Conservation (phyloP, 2,329 filamentous ascomycete genomes). For the Drechslerella coelobrocha region DNA sequence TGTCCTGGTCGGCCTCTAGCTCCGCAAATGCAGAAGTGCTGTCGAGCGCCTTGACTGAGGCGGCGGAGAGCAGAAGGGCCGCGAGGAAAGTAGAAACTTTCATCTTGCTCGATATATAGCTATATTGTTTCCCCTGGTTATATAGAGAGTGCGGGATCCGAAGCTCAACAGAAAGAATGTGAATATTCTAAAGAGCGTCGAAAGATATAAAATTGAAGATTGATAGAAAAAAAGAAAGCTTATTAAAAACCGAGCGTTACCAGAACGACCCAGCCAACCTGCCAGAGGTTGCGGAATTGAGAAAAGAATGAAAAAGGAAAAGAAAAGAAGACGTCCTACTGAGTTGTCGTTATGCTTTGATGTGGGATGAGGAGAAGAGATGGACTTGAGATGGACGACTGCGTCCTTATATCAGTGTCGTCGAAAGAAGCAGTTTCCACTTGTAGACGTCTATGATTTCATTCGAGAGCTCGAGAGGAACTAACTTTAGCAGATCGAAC, state of each 20-base stretch:
- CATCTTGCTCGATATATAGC: constrained; percentile 1
- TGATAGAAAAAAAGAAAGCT: background rate
- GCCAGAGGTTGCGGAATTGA: background rate
- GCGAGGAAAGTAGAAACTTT: constrained; percentile 13
- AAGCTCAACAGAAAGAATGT: too few relatives aligned
- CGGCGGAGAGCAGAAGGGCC: constrained; percentile 9
- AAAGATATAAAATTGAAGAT: too few relatives aligned
- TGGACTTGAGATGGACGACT: background rate
- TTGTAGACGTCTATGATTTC: too few relatives aligned
- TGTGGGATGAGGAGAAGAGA: background rate
- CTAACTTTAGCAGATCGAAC: too few relatives aligned
- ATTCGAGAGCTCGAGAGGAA: too few relatives aligned
- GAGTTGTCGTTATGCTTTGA: background rate
- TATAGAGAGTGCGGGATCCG: too few relatives aligned
- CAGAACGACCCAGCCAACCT: background rate
- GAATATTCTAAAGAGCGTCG: too few relatives aligned
- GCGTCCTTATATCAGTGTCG: background rate
- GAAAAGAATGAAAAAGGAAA: background rate
- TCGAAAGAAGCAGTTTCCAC: too few relatives aligned
- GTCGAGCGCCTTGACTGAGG: constrained; percentile 1
- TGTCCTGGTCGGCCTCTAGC: background rate
- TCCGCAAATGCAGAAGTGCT: background rate
- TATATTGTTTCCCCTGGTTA: background rate
- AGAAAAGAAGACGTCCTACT: background rate
- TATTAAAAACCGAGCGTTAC: background rate